Evolutionary conservation across 2,329 filamentous ascomycete species (phyloP), one percentile per base, ranked within the genome.

Genomic region (Diatrype stigma): DNA sequence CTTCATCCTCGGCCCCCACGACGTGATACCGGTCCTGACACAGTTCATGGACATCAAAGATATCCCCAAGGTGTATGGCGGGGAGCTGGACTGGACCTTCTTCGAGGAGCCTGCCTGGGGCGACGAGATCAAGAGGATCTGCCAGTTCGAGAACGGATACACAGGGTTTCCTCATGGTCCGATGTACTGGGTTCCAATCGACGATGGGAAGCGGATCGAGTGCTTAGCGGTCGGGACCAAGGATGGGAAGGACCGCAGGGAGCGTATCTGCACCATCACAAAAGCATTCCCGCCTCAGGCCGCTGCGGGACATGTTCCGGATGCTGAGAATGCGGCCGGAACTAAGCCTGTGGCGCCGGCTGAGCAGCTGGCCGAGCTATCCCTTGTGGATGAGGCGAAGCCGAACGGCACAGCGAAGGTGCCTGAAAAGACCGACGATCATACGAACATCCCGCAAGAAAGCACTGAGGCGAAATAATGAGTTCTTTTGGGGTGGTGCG

Each of bases 21-120:
- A 96, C 69, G 86, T 95, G 48, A 81, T 85, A 59, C 75, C 86
- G 16, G 93, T 90, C 2, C 81, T 97, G 23, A 81, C 85, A 57
- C 77, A 82, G 49, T 96, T 93, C 71, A 90, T 97, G 66, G 87
- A 96, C 48, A 77, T 82, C 0, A 78, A 81, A 48, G 89, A 93
- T 69, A 92, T 97, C 55, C 93, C 93, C 17, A 91, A 89, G 68
- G 84, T 87, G 67, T 97, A 96, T 66, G 93, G 93, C 53, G 93
- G 93, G 42, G 80, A 90, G 57, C 80, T 96, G 8, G 87, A 96
- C 22, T 96, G 88, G 73, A 72, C 80, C 46, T 96, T 88, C 73
- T 90, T 90, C 49, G 82, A 89, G n/a, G 92, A 96, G 59, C 80
- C 81, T 1, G 67, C 70, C 30, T 78, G 82, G 66, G 68, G 74